phyloP scores from a whole-genome alignment of 2,329 filamentous ascomycete genomes.

The Aspergillus arachidicola region DNA sequence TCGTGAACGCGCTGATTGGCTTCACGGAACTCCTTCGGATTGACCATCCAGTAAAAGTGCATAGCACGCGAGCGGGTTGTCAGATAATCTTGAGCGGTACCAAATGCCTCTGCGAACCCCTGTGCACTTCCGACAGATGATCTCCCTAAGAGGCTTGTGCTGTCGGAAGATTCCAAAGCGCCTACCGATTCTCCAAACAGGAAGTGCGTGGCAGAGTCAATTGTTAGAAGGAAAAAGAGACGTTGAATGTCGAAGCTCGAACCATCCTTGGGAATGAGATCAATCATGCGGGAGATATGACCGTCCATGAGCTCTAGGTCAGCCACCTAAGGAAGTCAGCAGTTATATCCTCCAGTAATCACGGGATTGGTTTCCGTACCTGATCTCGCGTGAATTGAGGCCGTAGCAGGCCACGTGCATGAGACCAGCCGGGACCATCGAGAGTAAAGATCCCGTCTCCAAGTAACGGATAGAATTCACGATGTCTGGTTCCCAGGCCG shows the following conservation, averaged over 20 bases:
- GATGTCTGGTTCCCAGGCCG: conserved; percentile 76
- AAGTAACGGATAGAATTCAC: conserved; percentile 56
- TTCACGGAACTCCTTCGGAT: conserved; percentile 43
- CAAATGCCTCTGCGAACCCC: conserved; percentile 42
- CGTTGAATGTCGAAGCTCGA: conserved; percentile 69
- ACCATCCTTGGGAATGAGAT: conserved; percentile 55
- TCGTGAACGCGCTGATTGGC: conserved; percentile 47
- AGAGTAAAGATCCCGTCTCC: conserved; percentile 63
- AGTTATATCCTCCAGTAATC: background rate
- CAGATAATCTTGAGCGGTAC: conserved; percentile 35
- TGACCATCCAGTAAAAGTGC: conserved; percentile 42
- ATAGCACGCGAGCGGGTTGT: conserved; percentile 32
- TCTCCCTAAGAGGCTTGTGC: conserved; percentile 54
- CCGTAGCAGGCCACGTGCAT: conserved; percentile 74
- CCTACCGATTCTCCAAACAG: conserved; percentile 76
- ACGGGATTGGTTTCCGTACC: conserved; percentile 43
- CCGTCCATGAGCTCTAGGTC: conserved; percentile 80
- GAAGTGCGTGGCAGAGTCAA: conserved; percentile 87
- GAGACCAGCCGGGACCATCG: conserved; percentile 77
- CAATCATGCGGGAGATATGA: conserved; percentile 72
- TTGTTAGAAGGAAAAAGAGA: conserved; percentile 77
- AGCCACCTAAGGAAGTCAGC: conserved; percentile 26
- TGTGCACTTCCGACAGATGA: conserved; percentile 35
- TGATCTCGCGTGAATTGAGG: conserved; percentile 87
- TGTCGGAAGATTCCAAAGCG: conserved; percentile 44